A percentile compares a stretch with the other conserved stretches of the same genome.
These are phyloP conservation scores for Ecytonucleospora hepatopenaei DNA, from an alignment of 371 early-diverging fungal genomes.

Conservation along the genomic window DNA sequence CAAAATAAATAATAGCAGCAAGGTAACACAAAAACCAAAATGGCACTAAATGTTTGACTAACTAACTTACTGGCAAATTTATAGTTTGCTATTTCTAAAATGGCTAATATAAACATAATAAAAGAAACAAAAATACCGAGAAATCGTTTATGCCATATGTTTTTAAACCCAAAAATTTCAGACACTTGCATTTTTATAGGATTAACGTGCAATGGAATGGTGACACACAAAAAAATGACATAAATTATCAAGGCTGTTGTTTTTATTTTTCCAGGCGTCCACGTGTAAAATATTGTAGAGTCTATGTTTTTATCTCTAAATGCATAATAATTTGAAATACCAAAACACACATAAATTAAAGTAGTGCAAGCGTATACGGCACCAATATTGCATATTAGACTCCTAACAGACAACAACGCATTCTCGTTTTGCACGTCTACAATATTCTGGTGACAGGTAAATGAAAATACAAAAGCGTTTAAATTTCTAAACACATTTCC, in stretches of 20 bases:
- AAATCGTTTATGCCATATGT: slow-evolving; percentile 1
- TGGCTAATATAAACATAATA: not conserved
- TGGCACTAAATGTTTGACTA: slow-evolving; percentile 20
- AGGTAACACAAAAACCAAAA: slow-evolving; percentile 34
- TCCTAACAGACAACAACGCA: not conserved
- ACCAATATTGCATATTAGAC: not conserved
- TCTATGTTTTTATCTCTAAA: slow-evolving; percentile 2
- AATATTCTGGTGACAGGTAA: slow-evolving; percentile 45
- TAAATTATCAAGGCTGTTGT: slow-evolving; percentile 12
- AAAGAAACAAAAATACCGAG: slow-evolving; percentile 5
- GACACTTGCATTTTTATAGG: slow-evolving; percentile 19
- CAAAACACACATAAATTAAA: slow-evolving; percentile 28
- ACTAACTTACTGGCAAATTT: slow-evolving; percentile 12
- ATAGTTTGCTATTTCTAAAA: slow-evolving; percentile 13
- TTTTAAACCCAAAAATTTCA: slow-evolving; percentile 4
- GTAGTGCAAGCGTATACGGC: slow-evolving; percentile 2
- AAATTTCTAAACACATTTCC: slow-evolving; percentile 8
- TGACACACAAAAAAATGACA: slow-evolving; percentile 15
- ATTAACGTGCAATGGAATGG: slow-evolving; percentile 29
- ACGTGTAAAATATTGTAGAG: slow-evolving; percentile 9
- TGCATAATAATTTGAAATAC: slow-evolving; percentile 14
- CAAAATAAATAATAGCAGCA: slow-evolving; percentile 16
- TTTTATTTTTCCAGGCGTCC: not conserved
- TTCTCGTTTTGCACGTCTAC: slow-evolving; percentile 36
- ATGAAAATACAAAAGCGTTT: slow-evolving; percentile 35